Conservation (phyloP, 208 protist genomes). For the Trypanosoma platydactyli region DNA sequence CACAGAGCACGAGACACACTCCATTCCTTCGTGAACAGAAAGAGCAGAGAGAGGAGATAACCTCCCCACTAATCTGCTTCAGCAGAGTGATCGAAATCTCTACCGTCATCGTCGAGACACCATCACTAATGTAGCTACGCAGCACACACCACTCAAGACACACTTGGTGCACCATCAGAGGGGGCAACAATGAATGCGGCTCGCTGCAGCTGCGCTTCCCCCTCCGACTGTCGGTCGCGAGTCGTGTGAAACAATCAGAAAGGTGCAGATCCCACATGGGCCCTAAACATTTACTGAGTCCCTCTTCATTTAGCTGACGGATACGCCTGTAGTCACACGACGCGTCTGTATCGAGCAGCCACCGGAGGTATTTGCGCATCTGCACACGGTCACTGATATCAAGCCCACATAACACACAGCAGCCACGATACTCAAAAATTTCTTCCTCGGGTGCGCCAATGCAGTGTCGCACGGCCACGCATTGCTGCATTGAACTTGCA, state of each 20-base stretch:
- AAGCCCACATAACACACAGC: constrained; percentile 65
- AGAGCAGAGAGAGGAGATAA: constrained; percentile 20
- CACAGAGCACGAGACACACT: constrained; percentile 19
- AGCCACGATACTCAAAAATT: constrained; percentile 20
- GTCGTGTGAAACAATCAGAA: not conserved
- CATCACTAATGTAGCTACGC: not conserved
- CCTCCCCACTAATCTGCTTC: constrained; percentile 16
- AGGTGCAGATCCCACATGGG: constrained; percentile 56
- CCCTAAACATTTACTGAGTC: constrained; percentile 51
- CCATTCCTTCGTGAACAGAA: constrained; percentile 12
- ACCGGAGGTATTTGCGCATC: constrained; percentile 47
- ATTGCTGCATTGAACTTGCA: not conserved
- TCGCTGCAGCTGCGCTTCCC: constrained; percentile 8
- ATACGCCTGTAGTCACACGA: constrained; percentile 50
- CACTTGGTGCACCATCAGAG: constrained; percentile 55
- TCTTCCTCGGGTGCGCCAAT: not conserved
- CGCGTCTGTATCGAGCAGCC: constrained; percentile 36
- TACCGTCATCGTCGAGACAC: not conserved
- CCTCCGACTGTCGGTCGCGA: not conserved
- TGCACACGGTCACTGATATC: constrained; percentile 46
- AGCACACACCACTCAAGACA: constrained; percentile 82
- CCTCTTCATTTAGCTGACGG: constrained; percentile 44
- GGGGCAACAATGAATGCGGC: not conserved
- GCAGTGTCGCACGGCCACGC: not conserved
- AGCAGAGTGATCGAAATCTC: not conserved